A percentile compares a stretch with the other conserved stretches of the same genome.
These are phyloP conservation scores for Exophiala calicioides DNA, from an alignment of 2,329 filamentous ascomycete genomes.

Conservation along the genomic window DNA sequence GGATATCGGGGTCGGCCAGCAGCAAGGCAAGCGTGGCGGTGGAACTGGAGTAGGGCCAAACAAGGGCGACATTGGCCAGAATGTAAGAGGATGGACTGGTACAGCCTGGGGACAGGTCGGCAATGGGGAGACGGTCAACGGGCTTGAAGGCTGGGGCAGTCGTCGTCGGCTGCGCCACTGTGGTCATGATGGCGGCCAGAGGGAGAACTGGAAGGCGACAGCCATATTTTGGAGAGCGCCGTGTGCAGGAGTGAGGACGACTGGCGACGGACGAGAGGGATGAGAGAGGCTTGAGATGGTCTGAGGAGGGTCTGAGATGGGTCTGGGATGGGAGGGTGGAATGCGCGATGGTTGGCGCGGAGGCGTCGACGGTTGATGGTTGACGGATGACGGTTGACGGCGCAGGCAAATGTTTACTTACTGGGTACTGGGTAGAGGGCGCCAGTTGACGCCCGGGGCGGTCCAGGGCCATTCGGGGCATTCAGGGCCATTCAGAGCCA, in stretches of 20 bases:
- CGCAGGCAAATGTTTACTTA: no score
- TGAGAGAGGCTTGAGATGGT: background rate
- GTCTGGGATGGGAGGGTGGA: no score
- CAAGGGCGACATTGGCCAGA: constrained; percentile 74
- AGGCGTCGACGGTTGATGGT: no score
- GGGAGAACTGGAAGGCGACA: background rate
- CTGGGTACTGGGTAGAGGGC: no score
- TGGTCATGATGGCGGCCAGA: constrained; percentile 20
- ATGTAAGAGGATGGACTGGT: constrained; percentile 45
- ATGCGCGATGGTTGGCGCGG: no score
- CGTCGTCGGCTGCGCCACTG: constrained; percentile 7
- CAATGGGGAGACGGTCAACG: constrained; percentile 34
- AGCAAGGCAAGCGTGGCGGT: constrained; percentile 73
- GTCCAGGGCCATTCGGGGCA: no score
- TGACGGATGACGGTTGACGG: no score
- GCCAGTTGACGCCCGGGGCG: no score
- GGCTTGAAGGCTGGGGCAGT: constrained; percentile 13
- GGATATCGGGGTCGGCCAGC: constrained; percentile 81
- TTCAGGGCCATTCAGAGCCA: no score
- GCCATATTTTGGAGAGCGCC: constrained; percentile 25
- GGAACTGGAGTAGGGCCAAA: constrained; percentile 87
- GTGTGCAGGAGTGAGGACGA: background rate
- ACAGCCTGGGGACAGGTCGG: constrained; percentile 42
- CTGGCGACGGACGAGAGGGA: no score
- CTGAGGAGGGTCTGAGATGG: constrained; percentile 12